These are phyloP conservation scores for Przewalskia tangutica DNA, from an alignment of 257 asterid genomes.

Conservation along the genomic window DNA sequence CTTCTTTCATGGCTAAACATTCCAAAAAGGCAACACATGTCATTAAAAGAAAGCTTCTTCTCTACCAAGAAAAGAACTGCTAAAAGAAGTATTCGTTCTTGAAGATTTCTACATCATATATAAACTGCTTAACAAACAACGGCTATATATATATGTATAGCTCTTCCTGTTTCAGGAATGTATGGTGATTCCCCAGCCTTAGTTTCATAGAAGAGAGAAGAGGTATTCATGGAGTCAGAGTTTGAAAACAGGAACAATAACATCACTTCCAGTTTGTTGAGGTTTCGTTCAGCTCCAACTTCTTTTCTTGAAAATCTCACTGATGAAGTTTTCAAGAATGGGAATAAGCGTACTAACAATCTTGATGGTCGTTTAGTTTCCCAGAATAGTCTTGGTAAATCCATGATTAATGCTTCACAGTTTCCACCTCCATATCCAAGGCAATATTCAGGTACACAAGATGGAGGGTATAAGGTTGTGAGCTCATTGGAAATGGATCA, in stretches of 20 bases:
- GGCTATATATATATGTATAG: no score
- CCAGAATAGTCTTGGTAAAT: neutral
- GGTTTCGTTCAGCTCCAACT: constrained; percentile 71
- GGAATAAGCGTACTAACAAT: no score
- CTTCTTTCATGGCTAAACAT: neutral
- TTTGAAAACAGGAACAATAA: constrained; percentile 7
- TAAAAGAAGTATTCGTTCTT: neutral
- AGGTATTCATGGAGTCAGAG: constrained; percentile 31
- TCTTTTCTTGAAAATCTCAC: constrained; percentile 31
- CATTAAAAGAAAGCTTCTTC: neutral
- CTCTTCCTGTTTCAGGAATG: constrained; percentile 16
- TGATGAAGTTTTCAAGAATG: constrained; percentile 12
- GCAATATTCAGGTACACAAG: constrained; percentile 10
- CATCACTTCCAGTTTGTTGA: constrained; percentile 40
- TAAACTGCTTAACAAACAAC: constrained; percentile 29
- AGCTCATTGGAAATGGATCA: constrained; percentile 24
- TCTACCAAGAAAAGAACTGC: neutral
- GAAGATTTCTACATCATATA: constrained; percentile 21
- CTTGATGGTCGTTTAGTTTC: neutral
- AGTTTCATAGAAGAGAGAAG: neutral
- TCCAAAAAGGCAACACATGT: neutral
- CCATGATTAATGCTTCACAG: constrained; percentile 21
- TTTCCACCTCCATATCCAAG: constrained; percentile 71
- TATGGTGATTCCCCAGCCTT: constrained; percentile 56
- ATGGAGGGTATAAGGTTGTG: constrained; percentile 14